A percentile compares a stretch with the other conserved stretches of the same genome.
phyloP scores from a whole-genome alignment of 495 filamentous ascomycete species.

The Daldinia grandis region DNA sequence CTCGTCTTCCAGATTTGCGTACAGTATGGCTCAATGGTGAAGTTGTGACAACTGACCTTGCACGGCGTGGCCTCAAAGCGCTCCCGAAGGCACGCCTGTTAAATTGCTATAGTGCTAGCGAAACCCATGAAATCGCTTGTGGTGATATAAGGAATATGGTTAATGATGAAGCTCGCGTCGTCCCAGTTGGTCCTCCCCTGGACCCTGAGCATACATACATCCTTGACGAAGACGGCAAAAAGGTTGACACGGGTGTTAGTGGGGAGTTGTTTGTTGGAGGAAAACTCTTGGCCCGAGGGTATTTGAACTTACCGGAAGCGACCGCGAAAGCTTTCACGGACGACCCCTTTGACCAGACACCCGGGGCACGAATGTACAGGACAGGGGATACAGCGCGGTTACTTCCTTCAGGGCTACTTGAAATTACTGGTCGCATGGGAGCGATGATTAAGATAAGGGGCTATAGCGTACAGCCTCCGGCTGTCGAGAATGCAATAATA shows the following conservation, averaged over 20 bases:
- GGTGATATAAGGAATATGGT: slow-evolving; percentile 72
- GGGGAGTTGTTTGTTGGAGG: slow-evolving; percentile 79
- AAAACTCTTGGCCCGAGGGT: slow-evolving; percentile 70
- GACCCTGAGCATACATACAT: slow-evolving; percentile 68
- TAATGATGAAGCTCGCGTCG: slow-evolving; percentile 53
- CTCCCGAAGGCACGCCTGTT: slow-evolving; percentile 70
- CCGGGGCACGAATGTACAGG: slow-evolving; percentile 66
- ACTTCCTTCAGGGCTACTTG: slow-evolving; percentile 67
- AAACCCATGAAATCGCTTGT: slow-evolving; percentile 76
- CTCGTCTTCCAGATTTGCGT: slow-evolving; percentile 64
- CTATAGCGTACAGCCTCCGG: slow-evolving; percentile 72
- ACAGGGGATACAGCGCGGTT: slow-evolving; percentile 76
- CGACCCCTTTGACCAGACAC: slow-evolving; percentile 52
- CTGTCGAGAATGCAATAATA: slow-evolving; percentile 69
- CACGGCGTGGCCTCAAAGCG: slow-evolving; percentile 64
- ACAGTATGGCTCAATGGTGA: slow-evolving; percentile 77
- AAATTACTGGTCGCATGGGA: slow-evolving; percentile 76
- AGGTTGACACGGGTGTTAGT: slow-evolving; percentile 50
- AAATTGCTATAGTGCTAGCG: slow-evolving; percentile 76
- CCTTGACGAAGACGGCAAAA: slow-evolving; percentile 63
- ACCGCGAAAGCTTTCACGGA: slow-evolving; percentile 70
- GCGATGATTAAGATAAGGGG: slow-evolving; percentile 74
- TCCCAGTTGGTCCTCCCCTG: slow-evolving; percentile 69
- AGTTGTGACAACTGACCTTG: slow-evolving; percentile 73
- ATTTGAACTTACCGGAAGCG: slow-evolving; percentile 75